phyloP scores from a whole-genome alignment of 495 filamentous ascomycete genomes.

The Tetracladium setigerum region DNA sequence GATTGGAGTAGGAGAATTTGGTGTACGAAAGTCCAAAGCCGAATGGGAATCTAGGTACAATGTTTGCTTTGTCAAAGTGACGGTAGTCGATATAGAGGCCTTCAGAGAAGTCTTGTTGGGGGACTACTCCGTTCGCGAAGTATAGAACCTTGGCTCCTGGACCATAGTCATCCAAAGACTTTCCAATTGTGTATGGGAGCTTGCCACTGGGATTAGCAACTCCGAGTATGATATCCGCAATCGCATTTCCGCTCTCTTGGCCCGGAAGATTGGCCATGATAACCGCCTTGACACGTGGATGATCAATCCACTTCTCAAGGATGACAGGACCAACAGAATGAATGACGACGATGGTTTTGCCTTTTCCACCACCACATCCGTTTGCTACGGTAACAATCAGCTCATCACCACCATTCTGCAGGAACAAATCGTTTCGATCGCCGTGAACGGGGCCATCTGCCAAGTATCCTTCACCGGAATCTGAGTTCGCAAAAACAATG shows the following conservation, averaged over 20 bases:
- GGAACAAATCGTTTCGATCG: slow-evolving; percentile 73
- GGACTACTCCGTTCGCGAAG: slow-evolving; percentile 60
- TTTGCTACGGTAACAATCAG: slow-evolving; percentile 64
- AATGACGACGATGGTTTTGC: slow-evolving; percentile 74
- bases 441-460: slow-evolving; percentile 56
- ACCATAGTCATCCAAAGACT: slow-evolving; percentile 74
- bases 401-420: slow-evolving; percentile 71
- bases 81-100: slow-evolving; percentile 87
- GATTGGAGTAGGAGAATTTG: slow-evolving; percentile 57
- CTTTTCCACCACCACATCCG: slow-evolving; percentile 58
- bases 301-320: slow-evolving; percentile 77
- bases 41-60: slow-evolving; percentile 67
- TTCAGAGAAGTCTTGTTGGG: slow-evolving; percentile 80
- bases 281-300: slow-evolving; percentile 72
- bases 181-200: slow-evolving; percentile 86
- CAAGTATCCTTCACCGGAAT: slow-evolving; percentile 60
- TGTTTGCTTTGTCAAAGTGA: slow-evolving; percentile 69
- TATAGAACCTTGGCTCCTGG: slow-evolving; percentile 69
- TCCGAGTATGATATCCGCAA: slow-evolving; percentile 80
- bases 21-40: slow-evolving; percentile 80
- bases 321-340: slow-evolving; percentile 86
- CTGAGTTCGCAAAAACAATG: slow-evolving; percentile 56
- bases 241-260: slow-evolving; percentile 80
- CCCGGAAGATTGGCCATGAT: slow-evolving; percentile 84
- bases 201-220: slow-evolving; percentile 79